These are phyloP conservation scores for Fusarium metavorans DNA, from an alignment of 2,329 filamentous ascomycete genomes.

Conservation along the genomic window DNA sequence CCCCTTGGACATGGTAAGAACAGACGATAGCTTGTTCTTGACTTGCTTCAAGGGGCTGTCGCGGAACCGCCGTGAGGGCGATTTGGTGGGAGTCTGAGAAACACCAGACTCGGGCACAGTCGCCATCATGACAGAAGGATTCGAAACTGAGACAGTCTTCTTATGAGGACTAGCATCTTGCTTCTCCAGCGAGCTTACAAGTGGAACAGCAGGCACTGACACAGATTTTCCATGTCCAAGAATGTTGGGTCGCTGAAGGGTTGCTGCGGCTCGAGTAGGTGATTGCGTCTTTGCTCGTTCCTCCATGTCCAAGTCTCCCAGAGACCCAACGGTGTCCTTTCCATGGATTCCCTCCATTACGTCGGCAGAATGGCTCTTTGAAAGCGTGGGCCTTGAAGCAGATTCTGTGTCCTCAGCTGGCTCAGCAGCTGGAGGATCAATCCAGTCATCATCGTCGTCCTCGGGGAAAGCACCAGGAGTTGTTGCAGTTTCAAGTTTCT, in stretches of 20 bases:
- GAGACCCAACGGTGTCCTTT: constrained; percentile 61
- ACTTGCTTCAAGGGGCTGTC: constrained; percentile 91
- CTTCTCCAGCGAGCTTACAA: constrained; percentile 24
- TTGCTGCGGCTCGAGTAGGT: constrained; percentile 19
- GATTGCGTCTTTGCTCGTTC: constrained; percentile 19
- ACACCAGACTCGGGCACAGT: constrained; percentile 52
- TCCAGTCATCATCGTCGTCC: constrained; percentile 70
- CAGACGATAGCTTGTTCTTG: constrained; percentile 92
- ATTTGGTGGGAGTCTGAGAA: constrained; percentile 66
- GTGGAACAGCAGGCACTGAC: constrained; percentile 69
- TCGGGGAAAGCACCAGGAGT: constrained; percentile 72
- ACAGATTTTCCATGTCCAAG: constrained; percentile 67
- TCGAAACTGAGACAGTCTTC: constrained; percentile 72
- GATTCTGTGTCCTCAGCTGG: constrained; percentile 39
- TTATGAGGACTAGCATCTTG: constrained; percentile 55
- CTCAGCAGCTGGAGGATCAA: constrained; percentile 61
- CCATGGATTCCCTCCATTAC: constrained; percentile 68
- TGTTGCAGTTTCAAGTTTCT: constrained; percentile 50
- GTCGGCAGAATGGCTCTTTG: constrained; percentile 72
- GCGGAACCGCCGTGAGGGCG: constrained; percentile 66
- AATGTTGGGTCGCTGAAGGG: constrained; percentile 32
- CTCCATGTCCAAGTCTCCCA: constrained; percentile 47
- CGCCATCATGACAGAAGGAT: constrained; percentile 63
- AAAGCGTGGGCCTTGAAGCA: constrained; percentile 62
- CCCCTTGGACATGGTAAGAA: constrained; percentile 87